These are phyloP conservation scores for Trichoderma citrinoviride DNA, from an alignment of 2,329 filamentous ascomycete species.

Conservation along the genomic window DNA sequence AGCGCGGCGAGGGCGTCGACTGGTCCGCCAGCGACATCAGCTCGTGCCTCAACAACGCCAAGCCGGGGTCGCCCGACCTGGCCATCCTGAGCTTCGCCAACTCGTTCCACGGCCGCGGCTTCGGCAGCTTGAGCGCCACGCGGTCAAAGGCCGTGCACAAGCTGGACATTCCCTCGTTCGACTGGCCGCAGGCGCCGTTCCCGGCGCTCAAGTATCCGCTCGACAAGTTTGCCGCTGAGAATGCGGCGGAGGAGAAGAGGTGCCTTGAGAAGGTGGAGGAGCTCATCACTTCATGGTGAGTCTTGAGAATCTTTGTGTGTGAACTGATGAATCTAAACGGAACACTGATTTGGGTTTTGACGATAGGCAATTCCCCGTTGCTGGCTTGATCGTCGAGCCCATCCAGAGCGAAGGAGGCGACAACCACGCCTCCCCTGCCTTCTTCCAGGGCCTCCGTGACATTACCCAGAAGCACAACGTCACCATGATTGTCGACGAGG, in stretches of 20 bases:
- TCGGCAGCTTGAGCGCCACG: constrained; percentile 74
- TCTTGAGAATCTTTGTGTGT: no score
- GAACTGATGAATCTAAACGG: no score
- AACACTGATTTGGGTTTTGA: neutral
- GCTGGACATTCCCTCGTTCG: constrained; percentile 81
- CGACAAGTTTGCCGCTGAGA: constrained; percentile 65
- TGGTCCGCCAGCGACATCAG: constrained; percentile 68
- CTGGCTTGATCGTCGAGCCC: constrained; percentile 73
- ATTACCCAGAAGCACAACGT: constrained; percentile 68
- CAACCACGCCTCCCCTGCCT: constrained; percentile 75
- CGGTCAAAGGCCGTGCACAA: constrained; percentile 83
- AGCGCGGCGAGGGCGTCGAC: constrained; percentile 67
- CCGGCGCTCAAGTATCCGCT: constrained; percentile 75
- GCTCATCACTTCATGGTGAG: constrained; percentile 58
- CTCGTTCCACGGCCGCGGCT: constrained; percentile 78
- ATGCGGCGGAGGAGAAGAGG: constrained; percentile 67
- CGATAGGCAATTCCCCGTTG: constrained; percentile 61
- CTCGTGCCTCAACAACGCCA: constrained; percentile 68
- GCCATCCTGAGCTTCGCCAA: constrained; percentile 77
- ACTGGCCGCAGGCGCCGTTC: constrained; percentile 83
- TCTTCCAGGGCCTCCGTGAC: constrained; percentile 73
- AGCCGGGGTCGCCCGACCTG: constrained; percentile 69
- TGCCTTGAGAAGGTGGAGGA: constrained; percentile 72
- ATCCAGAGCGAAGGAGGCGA: constrained; percentile 82
- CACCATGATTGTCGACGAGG: constrained; percentile 78